Evolutionary conservation across 176 grass and related monocot species (phyloP).

Genomic region (Neostapfia colusana): DNA sequence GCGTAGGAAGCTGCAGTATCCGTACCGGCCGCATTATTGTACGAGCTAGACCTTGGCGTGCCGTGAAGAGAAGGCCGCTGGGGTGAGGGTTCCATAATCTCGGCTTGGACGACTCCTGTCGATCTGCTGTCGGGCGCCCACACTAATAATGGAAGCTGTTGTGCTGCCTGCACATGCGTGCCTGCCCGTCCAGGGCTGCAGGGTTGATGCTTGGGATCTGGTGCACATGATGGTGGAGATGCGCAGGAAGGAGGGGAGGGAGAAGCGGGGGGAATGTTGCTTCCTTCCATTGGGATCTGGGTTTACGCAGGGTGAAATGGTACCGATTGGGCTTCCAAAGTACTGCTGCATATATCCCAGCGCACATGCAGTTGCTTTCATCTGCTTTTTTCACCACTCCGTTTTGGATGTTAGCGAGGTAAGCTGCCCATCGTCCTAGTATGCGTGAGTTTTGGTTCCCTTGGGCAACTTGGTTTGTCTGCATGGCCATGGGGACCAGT

Average conservation of each 20-base stretch:
- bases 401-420: constrained; percentile 16
- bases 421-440: too few relatives aligned
- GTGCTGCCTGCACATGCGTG: too few relatives aligned
- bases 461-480: not conserved
- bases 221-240: constrained; percentile 13
- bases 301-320: not conserved
- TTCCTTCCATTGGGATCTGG: constrained; percentile 48
- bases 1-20: not conserved
- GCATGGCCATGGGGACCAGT: constrained; percentile 11
- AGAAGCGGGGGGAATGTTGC: constrained; percentile 44
- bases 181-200: not conserved
- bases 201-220: constrained; percentile 42
- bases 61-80: constrained; percentile 36
- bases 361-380: constrained; percentile 16
- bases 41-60: constrained; percentile 14
- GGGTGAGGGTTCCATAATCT: not conserved
- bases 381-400: not conserved
- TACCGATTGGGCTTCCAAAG: not conserved
- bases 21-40: not conserved
- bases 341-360: not conserved
- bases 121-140: not conserved
- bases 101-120: not conserved
- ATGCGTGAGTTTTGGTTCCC: not conserved
- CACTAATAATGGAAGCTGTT: constrained; percentile 40
- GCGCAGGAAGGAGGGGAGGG: not conserved